Evolutionary conservation across 441 rosid genomes (phyloP), one percentile per base, ranked within the genome.

Genomic region (Gossypium schwendimanii): DNA sequence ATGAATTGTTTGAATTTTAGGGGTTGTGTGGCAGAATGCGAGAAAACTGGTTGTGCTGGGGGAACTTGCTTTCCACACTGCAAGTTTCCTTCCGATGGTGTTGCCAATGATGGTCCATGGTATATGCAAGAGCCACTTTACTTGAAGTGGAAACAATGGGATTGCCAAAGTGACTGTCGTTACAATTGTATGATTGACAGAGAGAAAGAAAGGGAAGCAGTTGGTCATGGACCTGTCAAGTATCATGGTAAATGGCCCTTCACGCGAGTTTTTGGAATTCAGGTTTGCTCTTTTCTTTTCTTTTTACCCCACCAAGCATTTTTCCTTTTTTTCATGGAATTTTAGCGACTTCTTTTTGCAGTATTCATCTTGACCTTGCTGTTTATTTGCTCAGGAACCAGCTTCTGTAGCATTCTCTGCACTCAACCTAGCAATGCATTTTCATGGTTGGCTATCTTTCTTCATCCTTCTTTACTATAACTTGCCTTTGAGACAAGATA

Each of bases 161-260:
- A 90, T 74, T 94, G 97, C 77, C 88, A 75, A 59, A 84, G 91
- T 78, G 98, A 92, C 80, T 92, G 99, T 50, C 91, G 90, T 26
- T 92, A 91, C 77, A 79, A 84, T 41, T 94, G 99, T 77, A 94
- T 91, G 98, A 76, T 89, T 78, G 78, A 82, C 61, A 86, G 91
- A 85, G 99, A 91, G 81, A 80, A 77, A 74, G 89, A 91, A 79
- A 87, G 94, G 63, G 88, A 78, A 79, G 66, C 76, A 57, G 77
- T 79, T 15, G 91, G 94, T 73, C 65, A 81, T 68, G 75, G 54
- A 76, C 96, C 98, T 14, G 81, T 91, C 58, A 94, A 94, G 80
- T 94, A 94, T 85, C 97, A 92, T 72, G 97, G 98, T 59, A 94
- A 92, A 87, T 94, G 98, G 99, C 97, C 99, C 54, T 92, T 94